Conservation (phyloP, 1,284 basidiomycete genomes). For the Leccinum solheimii region DNA sequence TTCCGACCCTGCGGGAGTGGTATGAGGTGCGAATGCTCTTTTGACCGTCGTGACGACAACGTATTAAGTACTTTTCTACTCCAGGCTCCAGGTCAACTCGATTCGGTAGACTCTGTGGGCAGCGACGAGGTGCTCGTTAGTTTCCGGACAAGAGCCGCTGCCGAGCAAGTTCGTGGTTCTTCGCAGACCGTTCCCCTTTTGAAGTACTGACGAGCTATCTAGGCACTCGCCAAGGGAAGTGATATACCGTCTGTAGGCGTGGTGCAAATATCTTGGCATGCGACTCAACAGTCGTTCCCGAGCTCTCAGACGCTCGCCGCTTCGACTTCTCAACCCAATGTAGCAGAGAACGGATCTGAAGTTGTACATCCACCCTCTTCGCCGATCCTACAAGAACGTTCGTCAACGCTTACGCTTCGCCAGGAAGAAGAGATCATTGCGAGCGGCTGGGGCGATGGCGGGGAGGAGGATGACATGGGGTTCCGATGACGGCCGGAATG, state of each 20-base stretch:
- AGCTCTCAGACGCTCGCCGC: slow-evolving; percentile 16
- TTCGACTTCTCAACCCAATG: slow-evolving; percentile 16
- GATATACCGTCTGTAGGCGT: slow-evolving; percentile 62
- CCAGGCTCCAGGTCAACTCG: slow-evolving; percentile 67
- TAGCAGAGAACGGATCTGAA: slow-evolving; percentile 17
- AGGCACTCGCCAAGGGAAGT: slow-evolving; percentile 69
- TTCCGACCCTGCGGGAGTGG: slow-evolving; percentile 74
- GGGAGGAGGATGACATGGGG: slow-evolving; percentile 65
- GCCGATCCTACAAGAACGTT: slow-evolving; percentile 16
- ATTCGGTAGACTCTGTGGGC: slow-evolving; percentile 55
- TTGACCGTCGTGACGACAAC: slow-evolving; percentile 1
- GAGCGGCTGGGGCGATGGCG: slow-evolving; percentile 63
- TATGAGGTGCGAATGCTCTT: slow-evolving; percentile 61
- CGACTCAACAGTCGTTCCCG: slow-evolving; percentile 36
- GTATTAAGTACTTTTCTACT: slow-evolving; percentile 7
- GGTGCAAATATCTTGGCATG: slow-evolving; percentile 67
- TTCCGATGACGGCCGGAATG: slow-evolving; percentile 20
- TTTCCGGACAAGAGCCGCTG: slow-evolving; percentile 67
- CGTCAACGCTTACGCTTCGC: slow-evolving; percentile 23
- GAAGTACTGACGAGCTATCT: slow-evolving; percentile 10
- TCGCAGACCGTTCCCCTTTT: slow-evolving; percentile 1
- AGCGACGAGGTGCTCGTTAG: slow-evolving; percentile 59
- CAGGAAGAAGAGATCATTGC: slow-evolving; percentile 59
- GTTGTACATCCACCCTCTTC: slow-evolving; percentile 12
- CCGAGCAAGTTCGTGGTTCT: slow-evolving; percentile 62